Evolutionary conservation across 495 filamentous ascomycete genomes (phyloP).

Genomic region (Lichina pygmaea): DNA sequence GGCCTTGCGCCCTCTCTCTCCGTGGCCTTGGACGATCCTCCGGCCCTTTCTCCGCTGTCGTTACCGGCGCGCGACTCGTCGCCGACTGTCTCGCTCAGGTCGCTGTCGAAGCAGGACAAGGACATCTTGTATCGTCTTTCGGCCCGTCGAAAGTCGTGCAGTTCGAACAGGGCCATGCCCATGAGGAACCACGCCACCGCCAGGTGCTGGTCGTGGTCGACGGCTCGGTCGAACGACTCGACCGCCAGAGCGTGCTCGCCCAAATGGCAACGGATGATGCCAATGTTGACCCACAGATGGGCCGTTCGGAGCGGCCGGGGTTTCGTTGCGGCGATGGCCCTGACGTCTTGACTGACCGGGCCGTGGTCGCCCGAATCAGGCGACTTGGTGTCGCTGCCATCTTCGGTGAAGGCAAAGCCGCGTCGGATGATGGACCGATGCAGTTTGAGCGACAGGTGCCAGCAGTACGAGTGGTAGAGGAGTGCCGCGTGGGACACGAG

Average conservation of each 20-base stretch:
- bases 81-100: not conserved
- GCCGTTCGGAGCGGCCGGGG: not conserved
- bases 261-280: slow-evolving; percentile 1
- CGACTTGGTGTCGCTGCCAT: not conserved
- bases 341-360: no score
- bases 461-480: not conserved
- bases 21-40: not conserved
- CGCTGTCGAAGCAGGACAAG: not conserved
- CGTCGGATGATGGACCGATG: not conserved
- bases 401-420: not conserved
- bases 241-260: slow-evolving; percentile 1
- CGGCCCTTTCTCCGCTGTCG: no score
- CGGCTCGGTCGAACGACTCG: not conserved
- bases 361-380: no score
- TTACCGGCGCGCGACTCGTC: no score
- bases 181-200: slow-evolving; percentile 1
- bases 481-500: not conserved
- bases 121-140: not conserved
- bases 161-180: not conserved
- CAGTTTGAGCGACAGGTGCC: not conserved
- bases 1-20: not conserved
- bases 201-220: not conserved
- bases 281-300: slow-evolving; percentile 2
- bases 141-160: not conserved
- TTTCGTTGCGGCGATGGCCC: not conserved